phyloP scores from a whole-genome alignment of 352 stramenopile species.

The Phytophthora pistaciae region DNA sequence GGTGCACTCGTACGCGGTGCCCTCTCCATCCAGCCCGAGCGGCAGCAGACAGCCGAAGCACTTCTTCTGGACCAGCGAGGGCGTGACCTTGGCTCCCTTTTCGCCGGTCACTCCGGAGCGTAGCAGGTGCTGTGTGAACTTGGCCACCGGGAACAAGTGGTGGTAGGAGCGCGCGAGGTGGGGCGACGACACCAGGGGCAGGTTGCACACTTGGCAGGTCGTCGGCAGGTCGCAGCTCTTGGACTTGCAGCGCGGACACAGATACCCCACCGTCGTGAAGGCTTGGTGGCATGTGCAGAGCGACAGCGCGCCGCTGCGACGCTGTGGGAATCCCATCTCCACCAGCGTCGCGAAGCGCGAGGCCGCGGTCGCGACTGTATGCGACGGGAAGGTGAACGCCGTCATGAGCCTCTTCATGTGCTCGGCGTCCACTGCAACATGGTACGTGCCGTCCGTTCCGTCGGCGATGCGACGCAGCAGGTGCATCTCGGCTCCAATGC shows the following conservation, averaged over 20 bases:
- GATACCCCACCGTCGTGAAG: constrained; percentile 92
- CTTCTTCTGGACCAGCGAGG: constrained; percentile 48
- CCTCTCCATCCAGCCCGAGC: constrained; percentile 55
- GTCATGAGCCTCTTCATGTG: constrained; percentile 95
- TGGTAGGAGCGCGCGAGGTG: constrained; percentile 98
- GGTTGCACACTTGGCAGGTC: constrained; percentile 96
- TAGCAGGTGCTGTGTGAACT: constrained; percentile 88
- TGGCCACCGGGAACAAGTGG: constrained; percentile 97
- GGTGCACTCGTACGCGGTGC: constrained; percentile 84
- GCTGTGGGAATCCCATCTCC: constrained; percentile 89
- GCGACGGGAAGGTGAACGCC: constrained; percentile 95
- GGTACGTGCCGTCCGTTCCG: constrained; percentile 94
- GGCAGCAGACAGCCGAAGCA: constrained; percentile 86
- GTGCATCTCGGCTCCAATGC: constrained; percentile 95
- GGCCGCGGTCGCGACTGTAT: constrained; percentile 79
- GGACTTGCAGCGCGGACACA: constrained; percentile 95
- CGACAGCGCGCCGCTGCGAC: constrained; percentile 75
- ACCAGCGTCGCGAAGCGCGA: constrained; percentile 81
- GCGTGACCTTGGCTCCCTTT: constrained; percentile 24
- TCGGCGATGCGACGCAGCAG: constrained; percentile 88
- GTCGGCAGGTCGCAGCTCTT: constrained; percentile 96
- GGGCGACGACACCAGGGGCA: constrained; percentile 97
- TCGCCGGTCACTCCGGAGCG: constrained; percentile 31
- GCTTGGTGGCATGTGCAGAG: constrained; percentile 88
- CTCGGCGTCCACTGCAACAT: constrained; percentile 93